Conservation (phyloP, 441 rosid species). For the Gossypium lobatum region DNA sequence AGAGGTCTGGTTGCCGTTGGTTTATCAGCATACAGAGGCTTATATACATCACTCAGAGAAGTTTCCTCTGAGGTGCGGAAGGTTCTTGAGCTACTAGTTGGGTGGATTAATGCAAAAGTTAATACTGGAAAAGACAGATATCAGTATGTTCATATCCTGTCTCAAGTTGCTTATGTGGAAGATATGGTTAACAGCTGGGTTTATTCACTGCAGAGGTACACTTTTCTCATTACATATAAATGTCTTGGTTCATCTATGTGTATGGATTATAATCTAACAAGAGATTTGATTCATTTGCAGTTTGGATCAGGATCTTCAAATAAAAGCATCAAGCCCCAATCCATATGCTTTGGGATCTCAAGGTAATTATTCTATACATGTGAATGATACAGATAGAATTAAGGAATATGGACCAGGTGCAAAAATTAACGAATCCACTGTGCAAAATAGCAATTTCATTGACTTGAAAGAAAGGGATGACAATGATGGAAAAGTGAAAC, state of each 20-base stretch:
- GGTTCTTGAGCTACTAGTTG: conserved; percentile 88
- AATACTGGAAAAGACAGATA: conserved; percentile 81
- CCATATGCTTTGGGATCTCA: conserved; percentile 29
- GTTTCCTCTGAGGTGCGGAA: conserved; percentile 76
- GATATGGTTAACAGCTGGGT: conserved; percentile 93
- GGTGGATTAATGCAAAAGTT: conserved; percentile 62
- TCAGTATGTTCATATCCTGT: conserved; percentile 66
- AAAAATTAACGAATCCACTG: conserved; percentile 18
- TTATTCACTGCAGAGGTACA: conserved; percentile 76
- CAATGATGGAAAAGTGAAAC: conserved; percentile 14
- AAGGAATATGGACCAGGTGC: conserved; percentile 26
- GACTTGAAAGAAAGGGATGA: conserved; percentile 16
- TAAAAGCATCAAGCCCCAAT: conserved; percentile 31
- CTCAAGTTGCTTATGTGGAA: conserved; percentile 92
- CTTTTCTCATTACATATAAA: conserved; percentile 7
- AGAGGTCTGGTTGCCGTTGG: conserved; percentile 90
- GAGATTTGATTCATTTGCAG: conserved; percentile 42
- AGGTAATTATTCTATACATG: conserved; percentile 14
- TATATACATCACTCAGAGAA: conserved; percentile 63
- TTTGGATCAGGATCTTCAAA: conserved; percentile 50
- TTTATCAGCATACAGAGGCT: conserved; percentile 73
- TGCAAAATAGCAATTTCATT: conserved; percentile 26
- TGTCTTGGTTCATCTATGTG: conserved; percentile 11
- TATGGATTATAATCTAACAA: conserved; percentile 25
- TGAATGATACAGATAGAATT: conserved; percentile 25